A percentile compares a stretch with the other conserved stretches of the same genome.
Evolutionary conservation across 2,329 filamentous ascomycete species (phyloP).

Genomic region (Sclerotinia minor): DNA sequence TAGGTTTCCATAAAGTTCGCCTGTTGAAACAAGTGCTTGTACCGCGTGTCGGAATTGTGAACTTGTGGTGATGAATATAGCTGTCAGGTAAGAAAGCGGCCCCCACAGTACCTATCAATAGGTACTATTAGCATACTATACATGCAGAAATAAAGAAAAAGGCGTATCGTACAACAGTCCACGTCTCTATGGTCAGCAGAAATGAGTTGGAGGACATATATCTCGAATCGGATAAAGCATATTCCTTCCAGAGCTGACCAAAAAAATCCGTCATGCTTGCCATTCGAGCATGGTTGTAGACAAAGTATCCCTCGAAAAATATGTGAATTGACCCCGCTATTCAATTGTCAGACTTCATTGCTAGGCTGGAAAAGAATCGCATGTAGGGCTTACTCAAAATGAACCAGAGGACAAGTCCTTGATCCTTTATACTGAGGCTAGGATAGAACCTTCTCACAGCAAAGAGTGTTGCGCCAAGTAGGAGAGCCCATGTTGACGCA

Average conservation of each 20-base stretch:
- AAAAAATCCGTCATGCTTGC: constrained; percentile 47
- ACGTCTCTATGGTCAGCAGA: constrained; percentile 55
- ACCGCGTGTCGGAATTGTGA: constrained; percentile 52
- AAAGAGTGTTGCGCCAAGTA: constrained; percentile 31
- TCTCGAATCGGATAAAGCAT: constrained; percentile 57
- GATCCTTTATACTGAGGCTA: constrained; percentile 31
- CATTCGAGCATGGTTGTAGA: constrained; percentile 48
- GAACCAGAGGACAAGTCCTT: constrained; percentile 38
- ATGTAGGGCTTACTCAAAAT: constrained; percentile 45
- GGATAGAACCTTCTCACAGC: constrained; percentile 31
- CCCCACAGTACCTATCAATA: constrained; percentile 55
- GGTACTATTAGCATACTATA: constrained; percentile 20
- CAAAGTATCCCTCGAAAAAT: constrained; percentile 49
- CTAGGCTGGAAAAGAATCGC: constrained; percentile 38
- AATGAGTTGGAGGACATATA: constrained; percentile 55
- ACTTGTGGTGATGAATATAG: constrained; percentile 47
- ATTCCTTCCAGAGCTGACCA: constrained; percentile 59
- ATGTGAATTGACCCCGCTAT: constrained; percentile 40
- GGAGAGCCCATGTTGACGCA: constrained; percentile 28
- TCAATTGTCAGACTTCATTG: constrained; percentile 40
- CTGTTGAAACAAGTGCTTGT: constrained; percentile 46
- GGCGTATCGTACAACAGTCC: constrained; percentile 48
- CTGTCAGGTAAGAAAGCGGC: constrained; percentile 55
- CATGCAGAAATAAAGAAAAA: not conserved
- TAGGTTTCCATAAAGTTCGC: constrained; percentile 50